phyloP scores from a whole-genome alignment of 805 yeast species.

The Sporopachydermia quercuum region DNA sequence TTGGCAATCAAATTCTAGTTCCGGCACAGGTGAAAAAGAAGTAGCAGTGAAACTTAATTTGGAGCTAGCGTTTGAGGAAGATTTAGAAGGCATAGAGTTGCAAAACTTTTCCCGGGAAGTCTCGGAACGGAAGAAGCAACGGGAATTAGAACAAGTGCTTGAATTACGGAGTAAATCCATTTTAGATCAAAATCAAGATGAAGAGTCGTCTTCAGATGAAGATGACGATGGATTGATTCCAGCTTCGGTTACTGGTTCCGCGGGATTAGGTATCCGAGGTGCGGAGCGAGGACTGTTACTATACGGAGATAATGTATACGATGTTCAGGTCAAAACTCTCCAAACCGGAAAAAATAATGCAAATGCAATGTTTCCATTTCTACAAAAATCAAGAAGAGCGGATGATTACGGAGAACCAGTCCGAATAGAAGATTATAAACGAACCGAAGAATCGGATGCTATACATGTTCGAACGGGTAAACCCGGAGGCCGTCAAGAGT shows the following conservation, averaged over 20 bases:
- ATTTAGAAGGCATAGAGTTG: slow-evolving; percentile 21
- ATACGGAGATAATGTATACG: slow-evolving; percentile 25
- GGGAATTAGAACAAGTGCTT: slow-evolving; percentile 17
- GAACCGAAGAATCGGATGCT: slow-evolving; percentile 31
- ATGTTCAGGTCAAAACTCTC: slow-evolving; percentile 43
- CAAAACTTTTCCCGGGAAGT: slow-evolving; percentile 13
- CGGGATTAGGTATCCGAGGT: neutral
- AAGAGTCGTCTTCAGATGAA: slow-evolving; percentile 17
- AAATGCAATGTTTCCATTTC: slow-evolving; percentile 65
- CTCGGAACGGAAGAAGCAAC: slow-evolving; percentile 11
- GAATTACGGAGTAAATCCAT: slow-evolving; percentile 23
- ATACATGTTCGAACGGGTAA: slow-evolving; percentile 6
- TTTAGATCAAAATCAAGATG: slow-evolving; percentile 20
- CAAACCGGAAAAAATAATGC: slow-evolving; percentile 18
- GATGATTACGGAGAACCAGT: slow-evolving; percentile 86
- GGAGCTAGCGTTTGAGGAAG: slow-evolving; percentile 12
- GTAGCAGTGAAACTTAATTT: slow-evolving; percentile 7
- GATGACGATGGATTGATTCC: slow-evolving; percentile 10
- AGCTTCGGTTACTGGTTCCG: neutral
- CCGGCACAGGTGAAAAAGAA: slow-evolving; percentile 2
- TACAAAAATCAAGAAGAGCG: slow-evolving; percentile 38
- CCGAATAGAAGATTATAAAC: slow-evolving; percentile 45
- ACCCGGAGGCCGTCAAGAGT: neutral
- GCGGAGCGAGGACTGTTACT: slow-evolving; percentile 14
- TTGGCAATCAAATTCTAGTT: slow-evolving; percentile 34